phyloP scores from a whole-genome alignment of 2,329 filamentous ascomycete species.

The Fusarium virguliforme region DNA sequence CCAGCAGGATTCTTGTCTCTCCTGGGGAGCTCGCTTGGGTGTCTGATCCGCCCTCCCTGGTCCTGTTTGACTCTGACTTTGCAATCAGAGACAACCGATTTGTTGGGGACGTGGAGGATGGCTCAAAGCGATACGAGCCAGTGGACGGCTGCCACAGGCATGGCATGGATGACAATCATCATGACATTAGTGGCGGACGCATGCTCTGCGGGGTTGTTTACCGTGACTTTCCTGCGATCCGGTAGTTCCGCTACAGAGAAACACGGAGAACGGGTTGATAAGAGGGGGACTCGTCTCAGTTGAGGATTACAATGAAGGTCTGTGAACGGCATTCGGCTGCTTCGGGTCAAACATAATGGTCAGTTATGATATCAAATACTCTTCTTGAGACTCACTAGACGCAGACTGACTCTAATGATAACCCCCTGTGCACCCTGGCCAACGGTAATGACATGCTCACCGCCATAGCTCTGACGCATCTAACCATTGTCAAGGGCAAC shows the following conservation, averaged over 20 bases:
- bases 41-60: constrained; percentile 7
- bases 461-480: rapidly evolving
- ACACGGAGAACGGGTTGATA: neutral
- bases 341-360: neutral
- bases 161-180: constrained; percentile 22
- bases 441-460: constrained; percentile 19
- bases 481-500: constrained; percentile 40
- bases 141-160: no score
- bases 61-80: neutral
- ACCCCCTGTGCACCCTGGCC: constrained; percentile 34
- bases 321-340: neutral
- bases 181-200: constrained; percentile 30
- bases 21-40: neutral
- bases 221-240: constrained; percentile 14
- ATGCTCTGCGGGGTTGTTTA: constrained; percentile 24
- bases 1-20: neutral
- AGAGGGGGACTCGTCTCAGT: constrained; percentile 12
- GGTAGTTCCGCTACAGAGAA: constrained; percentile 12
- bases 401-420: neutral
- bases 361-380: neutral
- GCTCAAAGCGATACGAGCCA: neutral
- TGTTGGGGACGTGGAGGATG: neutral
- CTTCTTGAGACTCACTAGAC: neutral
- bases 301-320: neutral
- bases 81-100: neutral